Evolutionary conservation across 768 basidiomycete species (phyloP).

Genomic region (Lyophyllum atratum): DNA sequence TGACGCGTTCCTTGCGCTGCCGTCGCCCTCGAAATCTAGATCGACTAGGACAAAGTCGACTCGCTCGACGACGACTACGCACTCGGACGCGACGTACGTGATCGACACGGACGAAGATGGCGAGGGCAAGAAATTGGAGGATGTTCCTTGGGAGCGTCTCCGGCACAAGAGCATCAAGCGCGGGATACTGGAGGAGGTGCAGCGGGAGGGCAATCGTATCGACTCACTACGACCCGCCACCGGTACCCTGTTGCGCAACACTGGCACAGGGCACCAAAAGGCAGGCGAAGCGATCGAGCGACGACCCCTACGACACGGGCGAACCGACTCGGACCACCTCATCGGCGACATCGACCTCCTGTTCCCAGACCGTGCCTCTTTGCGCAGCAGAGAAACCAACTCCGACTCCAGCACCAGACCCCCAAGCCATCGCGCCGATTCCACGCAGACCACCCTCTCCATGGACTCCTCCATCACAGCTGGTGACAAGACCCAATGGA

Average conservation of each 20-base stretch:
- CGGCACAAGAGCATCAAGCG: slow-evolving; percentile 55
- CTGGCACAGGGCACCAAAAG: not conserved
- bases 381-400: not conserved
- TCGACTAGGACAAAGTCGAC: slow-evolving; percentile 14
- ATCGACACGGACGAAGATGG: slow-evolving; percentile 24
- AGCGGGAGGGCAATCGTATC: slow-evolving; percentile 34
- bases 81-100: slow-evolving; percentile 9
- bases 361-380: not conserved
- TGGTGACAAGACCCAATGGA: slow-evolving; percentile 27
- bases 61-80: slow-evolving; percentile 12
- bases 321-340: slow-evolving; percentile 29
- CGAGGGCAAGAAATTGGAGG: slow-evolving; percentile 16
- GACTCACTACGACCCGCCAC: slow-evolving; percentile 30
- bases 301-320: slow-evolving; percentile 19
- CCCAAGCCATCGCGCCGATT: slow-evolving; percentile 8
- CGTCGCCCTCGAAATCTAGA: slow-evolving; percentile 9
- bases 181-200: slow-evolving; percentile 46
- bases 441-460: slow-evolving; percentile 13
- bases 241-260: slow-evolving; percentile 16
- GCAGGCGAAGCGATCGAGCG: not conserved
- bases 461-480: slow-evolving; percentile 17
- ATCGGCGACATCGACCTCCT: slow-evolving; percentile 14
- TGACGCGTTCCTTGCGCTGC: slow-evolving; percentile 27
- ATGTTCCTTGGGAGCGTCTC: slow-evolving; percentile 44
- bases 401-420: not conserved